A percentile compares a stretch with the other conserved stretches of the same genome.
Conservation (phyloP, 208 protist species). For the Leishmania martiniquensis region DNA sequence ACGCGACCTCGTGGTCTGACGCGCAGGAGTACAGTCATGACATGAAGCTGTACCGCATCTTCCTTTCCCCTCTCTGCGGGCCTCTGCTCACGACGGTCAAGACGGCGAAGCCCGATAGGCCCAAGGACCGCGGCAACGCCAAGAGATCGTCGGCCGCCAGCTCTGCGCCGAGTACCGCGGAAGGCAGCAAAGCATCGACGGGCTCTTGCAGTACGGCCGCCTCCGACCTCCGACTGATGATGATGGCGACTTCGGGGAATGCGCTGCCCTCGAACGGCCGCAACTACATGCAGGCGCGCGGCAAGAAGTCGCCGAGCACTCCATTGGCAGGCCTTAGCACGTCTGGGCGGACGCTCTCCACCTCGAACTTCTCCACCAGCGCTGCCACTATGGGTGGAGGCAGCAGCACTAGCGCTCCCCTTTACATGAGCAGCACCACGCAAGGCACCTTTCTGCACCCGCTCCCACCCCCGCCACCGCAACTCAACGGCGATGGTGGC, state of each 20-base stretch:
- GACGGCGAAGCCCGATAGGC: conserved; percentile 25
- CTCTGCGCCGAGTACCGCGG: neutral
- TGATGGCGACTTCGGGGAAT: neutral
- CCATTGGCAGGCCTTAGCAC: neutral
- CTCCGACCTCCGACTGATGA: neutral
- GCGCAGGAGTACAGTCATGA: conserved; percentile 62
- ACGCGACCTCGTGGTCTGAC: conserved; percentile 34
- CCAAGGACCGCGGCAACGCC: neutral
- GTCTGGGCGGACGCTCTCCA: neutral
- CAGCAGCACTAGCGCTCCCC: conserved; percentile 1
- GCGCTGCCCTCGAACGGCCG: neutral
- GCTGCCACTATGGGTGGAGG: neutral
- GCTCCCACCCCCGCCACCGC: neutral
- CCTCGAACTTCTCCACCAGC: conserved; percentile 13
- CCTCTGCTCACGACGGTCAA: conserved; percentile 75
- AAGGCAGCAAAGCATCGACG: neutral
- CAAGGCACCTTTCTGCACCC: neutral
- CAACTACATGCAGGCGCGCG: neutral
- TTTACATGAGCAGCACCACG: neutral
- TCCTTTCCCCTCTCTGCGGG: conserved; percentile 61
- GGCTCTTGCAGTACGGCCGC: neutral
- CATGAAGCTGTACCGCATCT: conserved; percentile 76
- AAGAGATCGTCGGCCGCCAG: conserved; percentile 3
- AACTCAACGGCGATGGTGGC: neutral
- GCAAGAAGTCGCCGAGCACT: conserved; percentile 4